A percentile compares a stretch with the other conserved stretches of the same genome.
Conservation (phyloP, 192 early-diverging fungal genomes). For the Pilaira anomala region DNA sequence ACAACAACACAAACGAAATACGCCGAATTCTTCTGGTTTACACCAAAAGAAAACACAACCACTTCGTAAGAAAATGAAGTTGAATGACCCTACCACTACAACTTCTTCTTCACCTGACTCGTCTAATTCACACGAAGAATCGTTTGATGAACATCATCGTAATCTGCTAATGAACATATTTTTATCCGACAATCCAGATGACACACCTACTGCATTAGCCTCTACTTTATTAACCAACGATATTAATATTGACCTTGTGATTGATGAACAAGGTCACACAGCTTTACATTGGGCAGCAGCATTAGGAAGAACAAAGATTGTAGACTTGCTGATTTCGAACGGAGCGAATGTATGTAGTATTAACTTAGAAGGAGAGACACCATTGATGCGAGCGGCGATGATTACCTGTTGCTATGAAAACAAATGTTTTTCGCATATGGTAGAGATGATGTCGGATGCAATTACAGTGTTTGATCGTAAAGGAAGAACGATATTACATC, state of each 20-base stretch:
- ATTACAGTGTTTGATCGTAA: constrained; percentile 70
- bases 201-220: constrained; percentile 54
- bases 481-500: constrained; percentile 85
- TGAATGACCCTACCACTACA: too few species aligned
- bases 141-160: constrained; percentile 59
- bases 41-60: not conserved
- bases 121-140: not conserved
- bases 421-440: constrained; percentile 70
- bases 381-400: constrained; percentile 84
- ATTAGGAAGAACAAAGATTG: constrained; percentile 68
- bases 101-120: not conserved
- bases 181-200: constrained; percentile 64
- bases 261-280: constrained; percentile 95
- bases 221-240: constrained; percentile 35
- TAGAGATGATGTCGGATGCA: constrained; percentile 70
- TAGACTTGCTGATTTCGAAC: constrained; percentile 72
- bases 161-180: constrained; percentile 84
- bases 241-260: constrained; percentile 76
- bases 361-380: constrained; percentile 85
- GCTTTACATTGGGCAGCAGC: constrained; percentile 96
- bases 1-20: too few species aligned
- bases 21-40: too few species aligned
- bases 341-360: constrained; percentile 66
- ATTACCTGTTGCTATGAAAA: constrained; percentile 80
- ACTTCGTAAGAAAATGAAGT: not conserved